Evolutionary conservation across 1,284 basidiomycete species (phyloP), one percentile per base, ranked within the genome.

Genomic region (Ceratobasidium sp.): DNA sequence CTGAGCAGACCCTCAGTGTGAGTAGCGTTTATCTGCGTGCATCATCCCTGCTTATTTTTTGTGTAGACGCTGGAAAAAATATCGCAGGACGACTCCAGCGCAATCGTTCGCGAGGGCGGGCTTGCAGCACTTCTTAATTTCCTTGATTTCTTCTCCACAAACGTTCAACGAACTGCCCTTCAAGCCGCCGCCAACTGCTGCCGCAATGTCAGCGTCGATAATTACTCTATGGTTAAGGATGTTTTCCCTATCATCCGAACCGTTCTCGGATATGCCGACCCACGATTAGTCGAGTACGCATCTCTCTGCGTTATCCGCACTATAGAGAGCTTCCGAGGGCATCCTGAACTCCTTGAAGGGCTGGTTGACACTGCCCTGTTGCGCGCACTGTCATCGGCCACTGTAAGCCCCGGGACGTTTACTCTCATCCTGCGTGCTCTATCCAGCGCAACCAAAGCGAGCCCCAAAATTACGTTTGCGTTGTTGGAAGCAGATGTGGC

Each of bases 161-260:
- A 95, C 58, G 95, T 97, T 8, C 96, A 98, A 80, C 87, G 96
- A 69, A 97, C 94, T 0, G 96, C 96, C 21, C 84, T 98, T n/a
- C 95, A 96, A 76, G 95, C 95, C 21, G 95, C 95, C 4, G 91
- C 95, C 38, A 97, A 97, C 77, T 98, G 96, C 77, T 97, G 95
- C 80, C 88, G 94, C 64, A 94, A 94, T 78, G 86, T 96, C 63
- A 90, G 93, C 6, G 80, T 89, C 53, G 95, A 97, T 73, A 88
- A 92, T 78, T 95, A 95, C 80, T 79, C 86, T 48, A 94, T 94
- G 88, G 90, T 97, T 77, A 87, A 86, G 61, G 91, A 91, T 63
- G 92, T 94, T 51, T 95, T 96, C 88, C 90, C 95, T 0, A 96
- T 93, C 79, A 90, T 98, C 74, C 89, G 93, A 73, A 94, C 94